Conservation (phyloP, 179 eudicot genomes). For the Patellifolia procumbens region DNA sequence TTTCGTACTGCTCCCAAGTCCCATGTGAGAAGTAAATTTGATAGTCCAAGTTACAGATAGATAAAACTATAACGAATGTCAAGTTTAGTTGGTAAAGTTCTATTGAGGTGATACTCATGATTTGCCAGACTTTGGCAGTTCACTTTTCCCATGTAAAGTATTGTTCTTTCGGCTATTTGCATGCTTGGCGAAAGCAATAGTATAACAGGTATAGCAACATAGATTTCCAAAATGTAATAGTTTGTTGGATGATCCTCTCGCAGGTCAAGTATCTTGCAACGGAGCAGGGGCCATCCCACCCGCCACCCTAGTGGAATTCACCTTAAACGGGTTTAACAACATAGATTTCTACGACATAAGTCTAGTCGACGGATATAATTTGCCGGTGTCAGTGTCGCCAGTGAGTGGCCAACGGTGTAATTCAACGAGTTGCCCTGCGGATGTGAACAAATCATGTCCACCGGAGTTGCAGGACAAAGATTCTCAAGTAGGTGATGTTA, state of each 20-base stretch:
- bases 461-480: conserved; percentile 26
- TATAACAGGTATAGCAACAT: too few relatives aligned
- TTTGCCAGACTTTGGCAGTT: too few relatives aligned
- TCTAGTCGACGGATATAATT: conserved; percentile 57
- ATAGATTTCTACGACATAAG: conserved; percentile 51
- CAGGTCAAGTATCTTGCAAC: conserved; percentile 38
- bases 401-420: background rate
- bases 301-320: conserved; percentile 42
- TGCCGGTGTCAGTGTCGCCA: conserved; percentile 29
- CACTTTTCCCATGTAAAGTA: too few relatives aligned
- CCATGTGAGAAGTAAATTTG: background rate
- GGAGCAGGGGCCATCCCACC: conserved; percentile 47
- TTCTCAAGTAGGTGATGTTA: conserved; percentile 4
- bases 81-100: too few relatives aligned
- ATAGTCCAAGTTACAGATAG: too few relatives aligned
- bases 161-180: too few relatives aligned
- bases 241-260: background rate
- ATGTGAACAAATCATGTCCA: conserved; percentile 47
- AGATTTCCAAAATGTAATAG: too few relatives aligned
- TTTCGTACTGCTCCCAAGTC: background rate
- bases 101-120: too few relatives aligned
- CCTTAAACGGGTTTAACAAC: conserved; percentile 26
- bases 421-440: conserved; percentile 23
- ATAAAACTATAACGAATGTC: too few relatives aligned
- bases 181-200: too few relatives aligned